These are phyloP conservation scores for Suillus subluteus DNA, from an alignment of 768 basidiomycete species.

Conservation along the genomic window DNA sequence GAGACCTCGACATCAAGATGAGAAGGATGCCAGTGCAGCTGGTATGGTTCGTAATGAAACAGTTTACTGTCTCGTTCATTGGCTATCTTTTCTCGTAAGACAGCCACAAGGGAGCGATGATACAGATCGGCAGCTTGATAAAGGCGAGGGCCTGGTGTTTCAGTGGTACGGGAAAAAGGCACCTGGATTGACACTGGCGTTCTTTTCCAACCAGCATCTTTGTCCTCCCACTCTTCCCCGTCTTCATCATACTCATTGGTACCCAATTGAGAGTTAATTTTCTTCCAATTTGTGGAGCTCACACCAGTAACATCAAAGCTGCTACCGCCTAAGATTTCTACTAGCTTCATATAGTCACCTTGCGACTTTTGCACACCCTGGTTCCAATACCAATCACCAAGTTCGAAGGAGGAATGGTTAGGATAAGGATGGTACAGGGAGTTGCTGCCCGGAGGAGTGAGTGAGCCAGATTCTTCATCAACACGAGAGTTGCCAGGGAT, in stretches of 20 bases:
- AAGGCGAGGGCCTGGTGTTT: no score
- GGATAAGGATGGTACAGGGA: constrained; percentile 16
- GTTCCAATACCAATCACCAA: constrained; percentile 12
- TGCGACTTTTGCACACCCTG: constrained; percentile 8
- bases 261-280: constrained; percentile 1
- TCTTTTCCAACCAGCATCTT: no score
- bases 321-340: background rate
- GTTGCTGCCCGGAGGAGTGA: background rate
- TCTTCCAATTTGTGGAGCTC: constrained; percentile 5
- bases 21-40: no score
- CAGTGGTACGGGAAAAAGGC: no score
- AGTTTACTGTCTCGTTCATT: no score
- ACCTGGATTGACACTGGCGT: no score
- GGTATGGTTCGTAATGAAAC: no score
- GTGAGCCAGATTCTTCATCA: background rate
- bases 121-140: no score
- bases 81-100: no score
- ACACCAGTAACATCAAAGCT: constrained; percentile 9
- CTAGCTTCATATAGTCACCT: background rate
- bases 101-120: no score
- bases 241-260: background rate
- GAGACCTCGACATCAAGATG: no score
- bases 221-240: constrained; percentile 3
- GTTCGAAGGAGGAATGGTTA: constrained; percentile 10
- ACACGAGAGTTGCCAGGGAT: background rate